Percentiles rank a stretch among this genome's conserved stretches.
These are phyloP conservation scores for Cicer bijugum DNA, from an alignment of 306 rosid species.

Conservation along the genomic window DNA sequence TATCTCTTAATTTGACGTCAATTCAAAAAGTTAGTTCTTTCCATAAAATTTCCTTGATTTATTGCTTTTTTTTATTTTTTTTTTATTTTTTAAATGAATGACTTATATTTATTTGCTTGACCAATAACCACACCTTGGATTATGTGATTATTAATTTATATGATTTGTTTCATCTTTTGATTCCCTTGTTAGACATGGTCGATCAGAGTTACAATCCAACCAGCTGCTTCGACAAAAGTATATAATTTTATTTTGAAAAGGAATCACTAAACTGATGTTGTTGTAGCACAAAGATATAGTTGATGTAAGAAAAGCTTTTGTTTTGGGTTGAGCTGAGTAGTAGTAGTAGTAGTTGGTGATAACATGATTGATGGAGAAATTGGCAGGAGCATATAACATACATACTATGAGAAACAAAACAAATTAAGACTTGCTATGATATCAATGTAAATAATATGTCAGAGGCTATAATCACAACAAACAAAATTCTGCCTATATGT, in stretches of 20 bases:
- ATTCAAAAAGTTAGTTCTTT: neutral
- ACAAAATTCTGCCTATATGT: conserved; percentile 48
- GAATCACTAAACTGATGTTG: neutral
- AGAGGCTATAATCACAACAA: conserved; percentile 45
- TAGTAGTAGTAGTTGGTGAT: conserved; percentile 6
- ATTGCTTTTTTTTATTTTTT: too few species aligned
- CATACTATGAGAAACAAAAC: conserved; percentile 38
- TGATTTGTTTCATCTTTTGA: neutral
- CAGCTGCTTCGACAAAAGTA: too few species aligned
- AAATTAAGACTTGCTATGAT: conserved; percentile 47
- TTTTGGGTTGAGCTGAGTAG: conserved; percentile 6
- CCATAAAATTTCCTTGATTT: too few species aligned
- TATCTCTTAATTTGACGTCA: too few species aligned
- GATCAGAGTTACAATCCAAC: too few species aligned
- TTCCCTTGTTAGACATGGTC: neutral
- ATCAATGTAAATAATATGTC: conserved; percentile 46
- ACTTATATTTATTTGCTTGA: too few species aligned
- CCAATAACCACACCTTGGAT: neutral
- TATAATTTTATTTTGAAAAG: too few species aligned
- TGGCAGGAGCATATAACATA: conserved; percentile 27
- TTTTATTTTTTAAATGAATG: too few species aligned
- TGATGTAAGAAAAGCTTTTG: conserved; percentile 34
- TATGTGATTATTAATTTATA: neutral
- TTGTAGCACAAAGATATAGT: conserved; percentile 36
- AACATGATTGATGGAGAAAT: conserved; percentile 50